Conservation (phyloP, 352 stramenopile species). For the Phytophthora agathidicida region DNA sequence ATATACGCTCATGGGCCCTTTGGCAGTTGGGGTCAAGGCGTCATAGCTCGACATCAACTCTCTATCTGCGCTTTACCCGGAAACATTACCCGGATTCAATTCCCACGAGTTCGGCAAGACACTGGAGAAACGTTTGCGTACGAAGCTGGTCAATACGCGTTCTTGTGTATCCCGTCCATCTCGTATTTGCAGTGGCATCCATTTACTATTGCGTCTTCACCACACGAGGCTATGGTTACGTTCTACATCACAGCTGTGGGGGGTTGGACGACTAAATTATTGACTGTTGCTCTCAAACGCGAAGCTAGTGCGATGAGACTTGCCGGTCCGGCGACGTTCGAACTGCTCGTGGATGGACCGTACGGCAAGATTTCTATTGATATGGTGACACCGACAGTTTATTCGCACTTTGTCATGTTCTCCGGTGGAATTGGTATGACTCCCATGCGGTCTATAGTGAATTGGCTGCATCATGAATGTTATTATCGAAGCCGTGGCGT, state of each 20-base stretch:
- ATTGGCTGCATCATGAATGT: conserved; percentile 43
- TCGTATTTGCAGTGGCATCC: conserved; percentile 85
- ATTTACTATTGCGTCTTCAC: conserved; percentile 87
- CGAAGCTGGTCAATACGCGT: conserved; percentile 73
- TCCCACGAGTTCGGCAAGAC: conserved; percentile 44
- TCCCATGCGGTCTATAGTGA: conserved; percentile 55
- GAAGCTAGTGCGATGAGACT: conserved; percentile 39
- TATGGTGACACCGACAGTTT: conserved; percentile 37
- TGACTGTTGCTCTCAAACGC: conserved; percentile 39
- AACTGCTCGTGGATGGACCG: conserved; percentile 55
- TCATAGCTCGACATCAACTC: conserved; percentile 40
- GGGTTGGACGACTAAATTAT: conserved; percentile 70
- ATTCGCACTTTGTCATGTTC: conserved; percentile 60
- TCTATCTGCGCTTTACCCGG: conserved; percentile 31
- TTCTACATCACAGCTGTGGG: conserved; percentile 70
- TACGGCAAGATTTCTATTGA: conserved; percentile 57
- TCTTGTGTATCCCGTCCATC: conserved; percentile 81
- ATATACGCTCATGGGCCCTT: conserved; percentile 31
- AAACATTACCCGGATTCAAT: conserved; percentile 56
- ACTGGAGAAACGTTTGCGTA: conserved; percentile 45
- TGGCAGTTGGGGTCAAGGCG: conserved; percentile 19
- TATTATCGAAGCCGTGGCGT: conserved; percentile 29
- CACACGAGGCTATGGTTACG: conserved; percentile 66
- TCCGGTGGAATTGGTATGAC: conserved; percentile 59
- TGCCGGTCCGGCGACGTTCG: conserved; percentile 26